phyloP scores from a whole-genome alignment of 371 early-diverging fungal genomes.

The Rhizopus delemar region DNA sequence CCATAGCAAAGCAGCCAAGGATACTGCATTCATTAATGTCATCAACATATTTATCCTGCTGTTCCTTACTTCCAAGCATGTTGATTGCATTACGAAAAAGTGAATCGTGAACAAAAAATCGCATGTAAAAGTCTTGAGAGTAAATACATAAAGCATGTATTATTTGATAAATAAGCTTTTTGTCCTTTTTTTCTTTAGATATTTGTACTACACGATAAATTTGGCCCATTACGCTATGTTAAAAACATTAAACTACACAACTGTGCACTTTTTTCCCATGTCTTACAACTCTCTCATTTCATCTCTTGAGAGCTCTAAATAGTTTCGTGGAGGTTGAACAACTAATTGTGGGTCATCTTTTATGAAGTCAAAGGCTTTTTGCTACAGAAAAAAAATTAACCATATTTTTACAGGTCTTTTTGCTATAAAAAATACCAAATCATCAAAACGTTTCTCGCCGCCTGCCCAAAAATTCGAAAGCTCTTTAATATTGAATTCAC shows the following conservation, averaged over 20 bases:
- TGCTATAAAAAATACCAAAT: background rate
- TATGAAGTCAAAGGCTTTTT: constrained; percentile 53
- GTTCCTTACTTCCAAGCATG: constrained; percentile 63
- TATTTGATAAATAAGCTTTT: constrained; percentile 17
- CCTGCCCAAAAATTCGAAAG: constrained; percentile 53
- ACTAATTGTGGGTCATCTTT: constrained; percentile 61
- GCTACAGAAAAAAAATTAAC: constrained; percentile 4
- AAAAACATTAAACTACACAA: background rate
- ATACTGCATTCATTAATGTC: constrained; percentile 54
- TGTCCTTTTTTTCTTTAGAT: constrained; percentile 14
- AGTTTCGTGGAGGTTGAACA: constrained; percentile 54
- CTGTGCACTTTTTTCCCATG: constrained; percentile 1
- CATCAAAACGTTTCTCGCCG: constrained; percentile 51
- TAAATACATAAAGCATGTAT: constrained; percentile 36
- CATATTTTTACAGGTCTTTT: no score
- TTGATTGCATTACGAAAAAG: constrained; percentile 59
- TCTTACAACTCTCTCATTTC: constrained; percentile 65
- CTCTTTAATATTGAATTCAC: constrained; percentile 56
- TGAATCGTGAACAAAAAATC: constrained; percentile 60
- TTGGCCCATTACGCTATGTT: constrained; percentile 58
- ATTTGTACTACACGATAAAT: constrained; percentile 47
- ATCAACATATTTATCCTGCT: constrained; percentile 56
- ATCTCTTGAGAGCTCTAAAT: constrained; percentile 57
- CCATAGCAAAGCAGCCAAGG: constrained; percentile 75
- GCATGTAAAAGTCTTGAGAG: constrained; percentile 66